Evolutionary conservation across 768 basidiomycete genomes (phyloP), one percentile per base, ranked within the genome.

Genomic region (Hygrophoropsis aurantiaca): DNA sequence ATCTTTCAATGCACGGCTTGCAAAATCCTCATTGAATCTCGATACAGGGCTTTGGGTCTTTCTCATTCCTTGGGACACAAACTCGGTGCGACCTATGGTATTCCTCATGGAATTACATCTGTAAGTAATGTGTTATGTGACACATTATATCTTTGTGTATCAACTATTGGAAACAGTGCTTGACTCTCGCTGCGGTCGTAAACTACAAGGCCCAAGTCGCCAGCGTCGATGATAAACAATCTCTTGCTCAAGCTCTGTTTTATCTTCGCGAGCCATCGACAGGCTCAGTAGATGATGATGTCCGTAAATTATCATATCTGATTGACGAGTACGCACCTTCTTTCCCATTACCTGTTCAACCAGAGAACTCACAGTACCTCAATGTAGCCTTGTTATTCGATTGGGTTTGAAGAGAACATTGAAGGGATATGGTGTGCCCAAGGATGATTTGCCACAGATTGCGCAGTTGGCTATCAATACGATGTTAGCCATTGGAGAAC

Each of bases 71-170:
- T 91, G 4, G 87, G 87, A 5, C 85, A 89, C 61, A 81, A 75
- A 56, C 74, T 88, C 10, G 88, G 87, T 3, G 86, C 86, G 15
- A 70, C 72, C 35, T 91, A 90, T 57, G 67, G 73, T 42, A 89
- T 92, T 46, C 85, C 87, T 18, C 88, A 92, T 60, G 89, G 89
- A 8, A 85, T 89, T 51, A 90, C 89, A 4, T 89, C 87, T n/a
- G 87, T 86, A 51, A 64, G 80, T 57, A 15, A 18, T 30, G 15
- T 7, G 4, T 46, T 38, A 39, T 4, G 16, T 11, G 10, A n/a
- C 16, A 38, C 11, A 15, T 38, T 47, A n/a, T n/a, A n/a, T n/a
- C n/a, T n/a, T 40, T 33, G 38, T 42, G 40, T 36, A 56, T 26
- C 47, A n/a, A 5, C 43, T 19, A 19, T 2, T 39, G 36, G 44